A percentile compares a stretch with the other conserved stretches of the same genome.
Evolutionary conservation across 2,329 filamentous ascomycete species (phyloP).

Genomic region (Trichoderma polysporum): DNA sequence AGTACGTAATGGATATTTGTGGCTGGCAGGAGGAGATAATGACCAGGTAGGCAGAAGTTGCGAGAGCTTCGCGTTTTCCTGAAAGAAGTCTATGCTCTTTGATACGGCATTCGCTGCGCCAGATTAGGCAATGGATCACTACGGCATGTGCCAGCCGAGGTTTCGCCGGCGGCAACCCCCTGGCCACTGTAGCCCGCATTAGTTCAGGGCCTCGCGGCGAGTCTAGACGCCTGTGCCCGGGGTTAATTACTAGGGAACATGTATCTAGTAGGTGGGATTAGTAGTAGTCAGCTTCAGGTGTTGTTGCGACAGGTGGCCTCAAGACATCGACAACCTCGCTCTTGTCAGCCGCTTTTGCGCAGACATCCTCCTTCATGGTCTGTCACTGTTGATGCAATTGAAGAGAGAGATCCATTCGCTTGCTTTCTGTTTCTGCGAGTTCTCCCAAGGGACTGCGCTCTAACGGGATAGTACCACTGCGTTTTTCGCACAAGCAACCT

Average conservation of each 20-base stretch:
- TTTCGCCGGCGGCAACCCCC: constrained; percentile 24
- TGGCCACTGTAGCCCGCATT: constrained; percentile 16
- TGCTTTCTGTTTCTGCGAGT: constrained; percentile 9
- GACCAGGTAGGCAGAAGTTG: neutral
- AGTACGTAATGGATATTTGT: constrained; percentile 3
- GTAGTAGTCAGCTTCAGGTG: constrained; percentile 21
- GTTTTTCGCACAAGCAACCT: neutral
- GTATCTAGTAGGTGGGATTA: neutral
- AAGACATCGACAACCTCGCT: constrained; percentile 12
- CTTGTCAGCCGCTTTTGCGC: constrained; percentile 19
- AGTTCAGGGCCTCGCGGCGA: constrained; percentile 16
- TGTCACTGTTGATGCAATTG: constrained; percentile 16
- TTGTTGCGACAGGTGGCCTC: constrained; percentile 41
- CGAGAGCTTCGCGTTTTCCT: constrained; percentile 12
- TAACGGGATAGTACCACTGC: neutral
- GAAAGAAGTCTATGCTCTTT: neutral
- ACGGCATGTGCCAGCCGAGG: constrained; percentile 16
- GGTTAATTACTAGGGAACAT: neutral
- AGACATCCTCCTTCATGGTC: constrained; percentile 13
- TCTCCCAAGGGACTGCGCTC: constrained; percentile 2
- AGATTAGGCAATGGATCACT: constrained; percentile 4
- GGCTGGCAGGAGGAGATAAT: neutral
- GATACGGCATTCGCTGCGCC: constrained; percentile 2
- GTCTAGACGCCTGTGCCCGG: constrained; percentile 10
- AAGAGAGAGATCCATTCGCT: neutral